A percentile compares a stretch with the other conserved stretches of the same genome.
Conservation (phyloP, 2,329 filamentous ascomycete species). For the Aspergillus pseudoviridinutans region DNA sequence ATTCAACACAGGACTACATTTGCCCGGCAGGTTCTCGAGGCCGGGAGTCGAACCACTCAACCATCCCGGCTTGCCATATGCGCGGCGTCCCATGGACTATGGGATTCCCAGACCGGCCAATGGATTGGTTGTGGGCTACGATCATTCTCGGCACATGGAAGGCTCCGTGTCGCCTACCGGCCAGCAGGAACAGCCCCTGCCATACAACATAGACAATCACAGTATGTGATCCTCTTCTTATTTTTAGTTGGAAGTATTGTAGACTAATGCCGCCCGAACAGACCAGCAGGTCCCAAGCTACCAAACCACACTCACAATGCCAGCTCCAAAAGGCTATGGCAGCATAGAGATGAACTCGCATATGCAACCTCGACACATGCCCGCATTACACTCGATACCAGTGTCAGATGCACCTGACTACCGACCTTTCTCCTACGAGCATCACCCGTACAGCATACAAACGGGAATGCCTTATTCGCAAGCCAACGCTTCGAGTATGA, state of each 20-base stretch:
- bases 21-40: constrained; percentile 25
- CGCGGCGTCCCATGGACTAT: constrained; percentile 28
- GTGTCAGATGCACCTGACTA: constrained; percentile 34
- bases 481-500: constrained; percentile 32
- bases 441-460: constrained; percentile 24
- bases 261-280: constrained; percentile 7
- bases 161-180: constrained; percentile 33
- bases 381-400: constrained; percentile 27
- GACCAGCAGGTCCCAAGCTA: constrained; percentile 28
- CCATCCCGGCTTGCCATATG: constrained; percentile 24
- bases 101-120: constrained; percentile 20
- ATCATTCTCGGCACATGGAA: constrained; percentile 27
- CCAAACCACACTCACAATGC: constrained; percentile 24
- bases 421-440: constrained; percentile 28
- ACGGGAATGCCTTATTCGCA: constrained; percentile 29
- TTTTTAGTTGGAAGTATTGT: not conserved
- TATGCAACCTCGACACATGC: constrained; percentile 24
- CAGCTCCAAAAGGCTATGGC: constrained; percentile 22
- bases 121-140: constrained; percentile 27
- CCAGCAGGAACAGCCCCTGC: constrained; percentile 21
- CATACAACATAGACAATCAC: constrained; percentile 26
- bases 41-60: constrained; percentile 20
- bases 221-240: constrained; percentile 15
- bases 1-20: constrained; percentile 24
- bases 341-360: constrained; percentile 25